phyloP scores from a whole-genome alignment of 2,329 filamentous ascomycete genomes.

The Chrysosporium keratinophilum region DNA sequence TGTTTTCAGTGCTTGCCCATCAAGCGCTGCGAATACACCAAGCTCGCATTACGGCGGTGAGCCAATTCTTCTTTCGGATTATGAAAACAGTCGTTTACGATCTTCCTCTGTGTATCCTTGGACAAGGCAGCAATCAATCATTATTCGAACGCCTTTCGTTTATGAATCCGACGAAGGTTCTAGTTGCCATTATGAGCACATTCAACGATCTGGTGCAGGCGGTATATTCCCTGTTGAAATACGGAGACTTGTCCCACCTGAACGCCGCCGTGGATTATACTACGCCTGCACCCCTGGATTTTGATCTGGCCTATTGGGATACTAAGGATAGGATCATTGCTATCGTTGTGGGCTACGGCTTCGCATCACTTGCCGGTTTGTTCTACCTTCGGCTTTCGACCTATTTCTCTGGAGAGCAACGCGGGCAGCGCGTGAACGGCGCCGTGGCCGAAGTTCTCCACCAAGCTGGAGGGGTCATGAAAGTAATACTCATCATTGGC shows the following conservation, averaged over 20 bases:
- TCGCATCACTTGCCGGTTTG: slow-evolving; percentile 62
- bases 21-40: slow-evolving; percentile 56
- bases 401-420: slow-evolving; percentile 51
- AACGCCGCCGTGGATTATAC: slow-evolving; percentile 17
- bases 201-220: slow-evolving; percentile 18
- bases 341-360: slow-evolving; percentile 68
- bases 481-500: slow-evolving; percentile 95
- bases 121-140: not conserved
- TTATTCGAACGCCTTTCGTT: not conserved
- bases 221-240: slow-evolving; percentile 17
- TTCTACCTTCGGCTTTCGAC: slow-evolving; percentile 67
- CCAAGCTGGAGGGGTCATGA: slow-evolving; percentile 93
- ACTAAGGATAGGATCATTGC: slow-evolving; percentile 60
- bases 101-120: slow-evolving; percentile 24
- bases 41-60: slow-evolving; percentile 37
- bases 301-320: slow-evolving; percentile 57
- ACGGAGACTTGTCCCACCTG: slow-evolving; percentile 23
- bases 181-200: not conserved
- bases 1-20: slow-evolving; percentile 67
- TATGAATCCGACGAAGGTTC: slow-evolving; percentile 1
- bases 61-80: slow-evolving; percentile 33
- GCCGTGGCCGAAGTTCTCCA: slow-evolving; percentile 66
- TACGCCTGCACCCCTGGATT: slow-evolving; percentile 37
- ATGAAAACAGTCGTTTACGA: slow-evolving; percentile 37
- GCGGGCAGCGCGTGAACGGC: slow-evolving; percentile 55